Conservation (phyloP, 2,329 filamentous ascomycete species). For the Aspergillus intermedius region DNA sequence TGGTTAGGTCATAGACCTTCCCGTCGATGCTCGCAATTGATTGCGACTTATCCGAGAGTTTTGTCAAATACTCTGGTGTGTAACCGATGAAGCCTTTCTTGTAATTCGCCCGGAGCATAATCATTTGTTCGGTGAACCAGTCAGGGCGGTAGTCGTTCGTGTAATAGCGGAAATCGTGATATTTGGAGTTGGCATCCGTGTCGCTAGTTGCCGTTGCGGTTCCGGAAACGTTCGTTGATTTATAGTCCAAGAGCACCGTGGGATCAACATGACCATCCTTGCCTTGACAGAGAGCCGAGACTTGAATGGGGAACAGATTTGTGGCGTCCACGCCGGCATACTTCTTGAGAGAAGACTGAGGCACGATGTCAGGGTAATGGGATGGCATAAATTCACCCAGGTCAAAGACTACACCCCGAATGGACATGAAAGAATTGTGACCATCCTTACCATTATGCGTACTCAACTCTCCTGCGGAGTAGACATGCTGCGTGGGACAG, state of each 20-base stretch:
- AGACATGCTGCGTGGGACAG: conserved; percentile 88
- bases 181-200: conserved; percentile 66
- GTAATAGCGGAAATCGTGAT: conserved; percentile 87
- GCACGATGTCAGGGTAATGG: conserved; percentile 69
- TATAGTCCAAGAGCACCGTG: conserved; percentile 78
- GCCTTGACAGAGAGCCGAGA: conserved; percentile 83
- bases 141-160: conserved; percentile 76
- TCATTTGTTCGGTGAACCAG: conserved; percentile 89
- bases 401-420: conserved; percentile 86
- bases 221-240: conserved; percentile 66
- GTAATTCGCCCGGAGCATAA: conserved; percentile 67
- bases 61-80: conserved; percentile 67
- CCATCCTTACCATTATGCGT: conserved; percentile 65
- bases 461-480: conserved; percentile 68
- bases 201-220: conserved; percentile 58
- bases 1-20: conserved; percentile 82
- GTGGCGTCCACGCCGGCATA: conserved; percentile 89
- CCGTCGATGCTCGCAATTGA: conserved; percentile 71
- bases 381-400: conserved; percentile 63
- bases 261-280: conserved; percentile 59
- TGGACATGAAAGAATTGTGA: conserved; percentile 62
- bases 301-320: conserved; percentile 83
- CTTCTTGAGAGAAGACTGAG: conserved; percentile 58
- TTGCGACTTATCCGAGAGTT: conserved; percentile 56
- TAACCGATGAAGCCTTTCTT: conserved; percentile 85